phyloP scores from a whole-genome alignment of 2,329 filamentous ascomycete species.

The Neofusicoccum cordaticola region DNA sequence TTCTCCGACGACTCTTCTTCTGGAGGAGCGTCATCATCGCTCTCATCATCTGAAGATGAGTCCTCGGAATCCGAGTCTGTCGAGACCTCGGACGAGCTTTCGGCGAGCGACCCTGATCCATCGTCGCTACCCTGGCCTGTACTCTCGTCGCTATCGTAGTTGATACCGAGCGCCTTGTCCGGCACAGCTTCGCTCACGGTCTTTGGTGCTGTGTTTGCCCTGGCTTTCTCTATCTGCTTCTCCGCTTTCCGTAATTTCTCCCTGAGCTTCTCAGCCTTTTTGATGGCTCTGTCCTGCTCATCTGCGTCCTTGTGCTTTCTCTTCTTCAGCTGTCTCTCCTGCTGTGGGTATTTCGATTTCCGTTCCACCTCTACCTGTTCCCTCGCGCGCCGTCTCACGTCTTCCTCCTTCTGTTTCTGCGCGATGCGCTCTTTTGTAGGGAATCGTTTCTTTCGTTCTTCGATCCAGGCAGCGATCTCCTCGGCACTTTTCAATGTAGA shows the following conservation, averaged over 20 bases:
- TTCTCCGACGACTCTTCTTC: constrained; percentile 34
- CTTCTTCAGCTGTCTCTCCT: constrained; percentile 1
- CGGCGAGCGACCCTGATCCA: constrained; percentile 32
- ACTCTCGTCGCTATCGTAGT: constrained; percentile 31
- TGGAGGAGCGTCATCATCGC: constrained; percentile 35
- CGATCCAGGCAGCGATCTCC: constrained; percentile 77
- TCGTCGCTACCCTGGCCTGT: constrained; percentile 21
- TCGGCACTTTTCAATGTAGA: constrained; percentile 54
- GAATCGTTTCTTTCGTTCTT: constrained; percentile 74
- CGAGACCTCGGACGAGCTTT: constrained; percentile 23
- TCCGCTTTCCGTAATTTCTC: constrained; percentile 30
- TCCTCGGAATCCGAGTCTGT: constrained; percentile 20
- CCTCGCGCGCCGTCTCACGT: constrained; percentile 22
- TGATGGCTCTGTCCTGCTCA: constrained; percentile 12
- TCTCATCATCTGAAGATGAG: constrained; percentile 21
- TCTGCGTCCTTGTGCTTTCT: background rate
- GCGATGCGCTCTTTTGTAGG: constrained; percentile 72
- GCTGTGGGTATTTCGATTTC: background rate
- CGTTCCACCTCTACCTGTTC: constrained; percentile 4
- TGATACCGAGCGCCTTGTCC: constrained; percentile 28
- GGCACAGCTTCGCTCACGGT: background rate
- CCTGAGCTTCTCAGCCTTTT: constrained; percentile 33
- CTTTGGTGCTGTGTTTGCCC: background rate
- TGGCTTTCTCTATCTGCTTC: constrained; percentile 18
- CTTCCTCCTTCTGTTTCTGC: constrained; percentile 55